phyloP scores from a whole-genome alignment of 2,329 filamentous ascomycete species.

The Tympanopsis confertula region DNA sequence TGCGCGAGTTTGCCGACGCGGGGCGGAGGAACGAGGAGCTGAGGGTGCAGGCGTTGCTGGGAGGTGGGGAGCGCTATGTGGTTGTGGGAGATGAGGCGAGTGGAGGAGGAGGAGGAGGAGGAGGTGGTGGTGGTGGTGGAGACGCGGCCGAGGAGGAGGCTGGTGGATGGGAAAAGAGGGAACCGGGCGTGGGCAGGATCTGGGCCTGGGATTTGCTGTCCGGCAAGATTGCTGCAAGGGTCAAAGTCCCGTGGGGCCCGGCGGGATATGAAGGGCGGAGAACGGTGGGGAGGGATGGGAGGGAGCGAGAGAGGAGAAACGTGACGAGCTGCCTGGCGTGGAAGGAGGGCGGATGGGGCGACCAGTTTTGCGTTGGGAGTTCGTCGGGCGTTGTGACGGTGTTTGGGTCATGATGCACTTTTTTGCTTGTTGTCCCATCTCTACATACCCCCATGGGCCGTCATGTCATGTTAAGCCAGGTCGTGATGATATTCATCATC shows the following conservation, averaged over 20 bases:
- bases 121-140: slow-evolving; percentile 6
- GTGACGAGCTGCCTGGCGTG: slow-evolving; percentile 52
- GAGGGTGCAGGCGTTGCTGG: slow-evolving; percentile 66
- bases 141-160: slow-evolving; percentile 22
- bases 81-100: slow-evolving; percentile 67
- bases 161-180: slow-evolving; percentile 56
- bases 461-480: too few relatives aligned
- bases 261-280: slow-evolving; percentile 33
- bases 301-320: slow-evolving; percentile 45
- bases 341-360: slow-evolving; percentile 49
- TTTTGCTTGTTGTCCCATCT: slow-evolving; percentile 5
- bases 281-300: slow-evolving; percentile 45
- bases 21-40: slow-evolving; percentile 54
- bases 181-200: background rate
- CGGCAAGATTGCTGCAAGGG: slow-evolving; percentile 52
- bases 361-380: slow-evolving; percentile 55
- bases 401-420: slow-evolving; percentile 30
- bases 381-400: slow-evolving; percentile 55
- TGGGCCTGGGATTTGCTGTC: slow-evolving; percentile 71
- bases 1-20: slow-evolving; percentile 57
- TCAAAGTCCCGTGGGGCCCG: slow-evolving; percentile 47
- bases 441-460: too few relatives aligned
- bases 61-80: slow-evolving; percentile 65
- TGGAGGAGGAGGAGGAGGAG: slow-evolving; percentile 11
- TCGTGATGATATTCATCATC: too few relatives aligned